A percentile compares a stretch with the other conserved stretches of the same genome.
Evolutionary conservation across 2,329 filamentous ascomycete species (phyloP).

Genomic region (Verticillium longisporum): DNA sequence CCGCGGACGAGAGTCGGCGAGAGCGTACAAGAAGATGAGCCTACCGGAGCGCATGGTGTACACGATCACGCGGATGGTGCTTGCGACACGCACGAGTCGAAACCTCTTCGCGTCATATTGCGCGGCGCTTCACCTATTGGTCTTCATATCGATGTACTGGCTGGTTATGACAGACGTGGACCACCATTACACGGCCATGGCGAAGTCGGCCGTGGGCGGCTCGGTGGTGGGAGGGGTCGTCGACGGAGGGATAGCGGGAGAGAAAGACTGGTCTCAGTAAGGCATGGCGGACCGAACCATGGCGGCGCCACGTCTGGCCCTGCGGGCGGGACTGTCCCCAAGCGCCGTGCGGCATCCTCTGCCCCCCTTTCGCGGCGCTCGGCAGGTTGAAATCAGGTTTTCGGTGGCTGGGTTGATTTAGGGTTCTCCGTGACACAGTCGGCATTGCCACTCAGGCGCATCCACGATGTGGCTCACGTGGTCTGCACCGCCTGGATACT

Average conservation of each 20-base stretch:
- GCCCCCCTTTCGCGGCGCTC: background rate
- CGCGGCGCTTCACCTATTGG: conserved; percentile 76
- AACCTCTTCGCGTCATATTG: conserved; percentile 94
- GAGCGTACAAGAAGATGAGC: conserved; percentile 90
- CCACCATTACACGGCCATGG: conserved; percentile 29
- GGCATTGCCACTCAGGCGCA: no score
- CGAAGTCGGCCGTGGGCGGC: background rate
- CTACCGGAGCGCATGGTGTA: conserved; percentile 86
- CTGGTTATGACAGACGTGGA: conserved; percentile 64
- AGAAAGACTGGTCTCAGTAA: background rate
- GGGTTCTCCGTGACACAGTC: background rate
- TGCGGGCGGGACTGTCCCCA: background rate
- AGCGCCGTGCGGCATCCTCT: background rate
- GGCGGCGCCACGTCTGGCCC: background rate
- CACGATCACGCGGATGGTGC: conserved; percentile 81
- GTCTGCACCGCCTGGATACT: background rate
- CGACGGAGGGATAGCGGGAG: background rate
- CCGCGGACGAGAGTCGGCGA: conserved; percentile 81
- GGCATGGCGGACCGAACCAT: background rate
- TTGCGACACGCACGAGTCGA: conserved; percentile 82
- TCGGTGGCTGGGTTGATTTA: background rate
- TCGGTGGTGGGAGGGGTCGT: background rate
- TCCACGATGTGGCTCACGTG: background rate
- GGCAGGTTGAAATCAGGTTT: background rate
- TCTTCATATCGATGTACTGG: conserved; percentile 84